These are phyloP conservation scores for Luzula sylvatica DNA, from an alignment of 176 grass and related monocot species.

Conservation along the genomic window DNA sequence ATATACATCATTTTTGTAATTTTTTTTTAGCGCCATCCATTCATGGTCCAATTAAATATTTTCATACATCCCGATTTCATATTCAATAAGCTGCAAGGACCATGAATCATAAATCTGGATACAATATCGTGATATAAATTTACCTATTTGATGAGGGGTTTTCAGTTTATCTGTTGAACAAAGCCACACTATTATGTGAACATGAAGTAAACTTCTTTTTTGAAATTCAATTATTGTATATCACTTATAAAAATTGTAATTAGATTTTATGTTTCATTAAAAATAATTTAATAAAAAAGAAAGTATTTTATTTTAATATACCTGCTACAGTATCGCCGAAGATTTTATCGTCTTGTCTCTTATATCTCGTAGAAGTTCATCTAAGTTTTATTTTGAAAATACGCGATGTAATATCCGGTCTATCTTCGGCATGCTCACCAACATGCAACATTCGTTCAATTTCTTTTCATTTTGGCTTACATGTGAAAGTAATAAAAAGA, in stretches of 20 bases:
- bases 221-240: background rate
- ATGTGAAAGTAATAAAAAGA: constrained; percentile 29
- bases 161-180: background rate
- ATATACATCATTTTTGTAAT: too few species aligned
- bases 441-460: constrained; percentile 1
- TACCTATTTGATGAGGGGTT: background rate
- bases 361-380: constrained; percentile 14
- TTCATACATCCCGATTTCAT: background rate
- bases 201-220: background rate
- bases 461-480: constrained; percentile 24
- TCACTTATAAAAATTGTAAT: background rate
- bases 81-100: background rate
- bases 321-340: constrained; percentile 4
- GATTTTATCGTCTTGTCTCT: background rate
- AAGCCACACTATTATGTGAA: background rate
- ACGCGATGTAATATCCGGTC: background rate
- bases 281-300: background rate
- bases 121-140: background rate
- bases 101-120: background rate
- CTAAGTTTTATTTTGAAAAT: constrained; percentile 19
- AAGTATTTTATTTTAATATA: background rate
- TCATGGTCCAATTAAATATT: too few species aligned
- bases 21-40: too few species aligned
- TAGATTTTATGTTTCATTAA: background rate
- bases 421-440: constrained; percentile 3